Conservation (phyloP, 2,329 filamentous ascomycete species). For the Aspergillus candidus region DNA sequence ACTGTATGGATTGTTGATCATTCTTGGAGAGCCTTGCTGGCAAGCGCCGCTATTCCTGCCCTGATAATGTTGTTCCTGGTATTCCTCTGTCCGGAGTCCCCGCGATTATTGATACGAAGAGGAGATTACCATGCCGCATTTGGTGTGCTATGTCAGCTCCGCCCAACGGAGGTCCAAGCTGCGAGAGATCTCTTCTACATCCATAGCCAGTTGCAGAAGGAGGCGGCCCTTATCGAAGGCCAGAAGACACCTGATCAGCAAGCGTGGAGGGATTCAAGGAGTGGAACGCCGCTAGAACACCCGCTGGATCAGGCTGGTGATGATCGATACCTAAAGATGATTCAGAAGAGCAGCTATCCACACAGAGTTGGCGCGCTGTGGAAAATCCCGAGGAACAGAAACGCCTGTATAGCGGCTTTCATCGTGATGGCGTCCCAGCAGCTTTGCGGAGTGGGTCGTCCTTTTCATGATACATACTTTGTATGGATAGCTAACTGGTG, state of each 20-base stretch:
- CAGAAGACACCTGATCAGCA: neutral
- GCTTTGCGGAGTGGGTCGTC: conserved; percentile 21
- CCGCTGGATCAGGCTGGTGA: too few relatives aligned
- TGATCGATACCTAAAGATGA: neutral
- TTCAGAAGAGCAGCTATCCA: conserved; percentile 10
- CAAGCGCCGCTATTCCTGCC: conserved; percentile 44
- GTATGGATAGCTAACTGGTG: neutral
- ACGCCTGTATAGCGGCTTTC: conserved; percentile 21
- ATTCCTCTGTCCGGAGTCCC: conserved; percentile 39
- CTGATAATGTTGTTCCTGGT: conserved; percentile 42
- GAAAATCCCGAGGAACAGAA: conserved; percentile 16
- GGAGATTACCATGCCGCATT: conserved; percentile 24
- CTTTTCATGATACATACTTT: neutral
- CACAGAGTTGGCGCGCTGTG: conserved; percentile 17
- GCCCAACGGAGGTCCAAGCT: conserved; percentile 29
- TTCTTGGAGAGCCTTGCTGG: conserved; percentile 43
- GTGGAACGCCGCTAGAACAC: too few relatives aligned
- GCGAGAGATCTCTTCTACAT: conserved; percentile 33
- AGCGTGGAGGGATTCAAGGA: conserved; percentile 6
- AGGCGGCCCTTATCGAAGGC: conserved; percentile 14
- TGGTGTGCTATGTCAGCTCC: conserved; percentile 29
- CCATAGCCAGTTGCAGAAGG: conserved; percentile 28
- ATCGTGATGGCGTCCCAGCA: conserved; percentile 27
- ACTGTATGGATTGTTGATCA: conserved; percentile 18
- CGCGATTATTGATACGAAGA: conserved; percentile 36